A percentile compares a stretch with the other conserved stretches of the same genome.
Evolutionary conservation across 306 rosid species (phyloP).

Genomic region (Coriaria nepalensis): DNA sequence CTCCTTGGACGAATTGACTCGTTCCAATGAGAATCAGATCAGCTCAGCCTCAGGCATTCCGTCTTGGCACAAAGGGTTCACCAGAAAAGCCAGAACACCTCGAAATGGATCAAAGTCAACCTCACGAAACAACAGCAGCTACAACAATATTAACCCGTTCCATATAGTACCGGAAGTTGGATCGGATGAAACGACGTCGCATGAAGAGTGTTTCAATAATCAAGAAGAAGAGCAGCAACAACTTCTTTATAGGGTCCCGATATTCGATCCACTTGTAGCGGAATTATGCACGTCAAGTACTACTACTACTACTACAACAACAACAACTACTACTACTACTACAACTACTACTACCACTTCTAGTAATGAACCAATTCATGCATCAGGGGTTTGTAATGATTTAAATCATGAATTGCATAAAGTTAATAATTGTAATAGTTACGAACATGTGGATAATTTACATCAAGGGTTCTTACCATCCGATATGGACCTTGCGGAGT

Average conservation of each 20-base stretch:
- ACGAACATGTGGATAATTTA: slow-evolving; percentile 18
- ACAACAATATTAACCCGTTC: slow-evolving; percentile 20
- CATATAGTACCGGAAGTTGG: slow-evolving; percentile 56
- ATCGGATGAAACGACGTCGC: slow-evolving; percentile 39
- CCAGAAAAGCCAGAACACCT: slow-evolving; percentile 62
- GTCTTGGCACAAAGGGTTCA: slow-evolving; percentile 61
- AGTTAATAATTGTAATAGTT: no score
- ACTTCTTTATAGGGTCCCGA: slow-evolving; percentile 69
- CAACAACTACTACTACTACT: neutral
- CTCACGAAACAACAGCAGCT: slow-evolving; percentile 21
- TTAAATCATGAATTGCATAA: no score
- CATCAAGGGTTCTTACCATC: slow-evolving; percentile 38
- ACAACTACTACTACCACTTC: slow-evolving; percentile 4
- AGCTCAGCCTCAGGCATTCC: no score
- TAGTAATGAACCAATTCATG: neutral
- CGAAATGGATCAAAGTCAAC: slow-evolving; percentile 7
- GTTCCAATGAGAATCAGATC: slow-evolving; percentile 8
- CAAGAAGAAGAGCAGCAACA: slow-evolving; percentile 40
- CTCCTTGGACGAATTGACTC: neutral
- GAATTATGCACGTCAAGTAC: slow-evolving; percentile 21
- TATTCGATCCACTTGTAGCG: slow-evolving; percentile 44
- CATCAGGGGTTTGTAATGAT: no score
- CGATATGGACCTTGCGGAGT: slow-evolving; percentile 60
- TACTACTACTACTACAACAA: no score
- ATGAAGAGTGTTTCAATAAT: slow-evolving; percentile 21